phyloP scores from a whole-genome alignment of 2,329 filamentous ascomycete genomes.

The Ophiocordyceps unilateralis region DNA sequence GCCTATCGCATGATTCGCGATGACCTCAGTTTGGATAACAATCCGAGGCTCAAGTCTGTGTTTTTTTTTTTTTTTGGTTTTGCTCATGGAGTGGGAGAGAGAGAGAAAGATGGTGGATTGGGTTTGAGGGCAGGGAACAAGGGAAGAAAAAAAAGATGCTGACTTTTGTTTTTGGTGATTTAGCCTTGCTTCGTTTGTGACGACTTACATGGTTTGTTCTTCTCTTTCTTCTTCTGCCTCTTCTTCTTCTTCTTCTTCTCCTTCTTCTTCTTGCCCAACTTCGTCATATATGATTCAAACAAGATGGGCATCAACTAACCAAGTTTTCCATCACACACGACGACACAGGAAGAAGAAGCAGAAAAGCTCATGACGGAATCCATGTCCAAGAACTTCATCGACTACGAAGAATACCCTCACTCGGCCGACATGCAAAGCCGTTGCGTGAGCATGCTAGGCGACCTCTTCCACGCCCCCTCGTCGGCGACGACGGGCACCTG shows the following conservation, averaged over 20 bases:
- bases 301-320: too few species aligned
- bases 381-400: slow-evolving; percentile 90
- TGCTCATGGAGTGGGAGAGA: background rate
- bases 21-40: slow-evolving; percentile 78
- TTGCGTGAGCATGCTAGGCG: slow-evolving; percentile 79
- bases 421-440: slow-evolving; percentile 79
- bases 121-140: background rate
- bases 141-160: too few species aligned
- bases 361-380: slow-evolving; percentile 90
- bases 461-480: slow-evolving; percentile 67
- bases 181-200: slow-evolving; percentile 82
- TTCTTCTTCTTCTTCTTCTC: too few species aligned
- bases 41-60: slow-evolving; percentile 67
- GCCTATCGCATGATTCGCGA: slow-evolving; percentile 98
- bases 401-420: slow-evolving; percentile 73
- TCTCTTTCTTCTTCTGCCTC: too few species aligned
- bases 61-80: background rate
- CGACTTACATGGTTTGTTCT: slow-evolving; percentile 67
- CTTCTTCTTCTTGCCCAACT: too few species aligned
- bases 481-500: slow-evolving; percentile 19
- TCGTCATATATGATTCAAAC: too few species aligned
- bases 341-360: slow-evolving; percentile 64
- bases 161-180: background rate
- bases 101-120: too few species aligned
- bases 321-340: background rate